phyloP scores from a whole-genome alignment of 2,329 filamentous ascomycete genomes.

The Fusarium vanettenii region DNA sequence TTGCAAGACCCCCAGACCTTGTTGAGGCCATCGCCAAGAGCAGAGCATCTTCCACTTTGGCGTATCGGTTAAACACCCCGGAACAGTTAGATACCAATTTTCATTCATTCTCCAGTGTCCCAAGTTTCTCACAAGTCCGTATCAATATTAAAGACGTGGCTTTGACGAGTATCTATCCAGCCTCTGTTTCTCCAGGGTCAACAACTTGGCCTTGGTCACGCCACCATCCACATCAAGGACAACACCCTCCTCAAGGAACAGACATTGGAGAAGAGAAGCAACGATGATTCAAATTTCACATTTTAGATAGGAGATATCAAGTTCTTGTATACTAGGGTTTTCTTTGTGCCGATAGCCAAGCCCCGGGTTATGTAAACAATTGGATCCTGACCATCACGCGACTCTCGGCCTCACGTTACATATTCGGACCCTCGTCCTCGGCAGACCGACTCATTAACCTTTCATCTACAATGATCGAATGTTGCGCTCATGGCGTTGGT shows the following conservation, averaged over 20 bases:
- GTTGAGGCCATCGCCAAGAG: not conserved
- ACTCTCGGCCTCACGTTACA: not conserved
- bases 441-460: not conserved
- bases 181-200: not conserved
- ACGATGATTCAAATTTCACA: not conserved
- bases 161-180: not conserved
- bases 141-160: accelerated
- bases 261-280: not conserved
- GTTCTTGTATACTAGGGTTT: not conserved
- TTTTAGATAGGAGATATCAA: not conserved
- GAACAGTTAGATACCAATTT: not conserved
- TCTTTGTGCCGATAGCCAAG: not conserved
- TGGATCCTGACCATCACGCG: not conserved
- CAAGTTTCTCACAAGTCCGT: not conserved
- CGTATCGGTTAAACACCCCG: not conserved
- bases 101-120: not conserved
- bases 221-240: not conserved
- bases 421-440: not conserved
- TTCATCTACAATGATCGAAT: not conserved
- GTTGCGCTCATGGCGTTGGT: not conserved
- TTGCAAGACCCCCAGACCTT: not conserved
- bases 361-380: not conserved
- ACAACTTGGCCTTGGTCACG: not conserved
- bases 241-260: not conserved
- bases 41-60: not conserved